Conservation (phyloP, 345 rosid genomes). For the Hibiscus tridactylites region DNA sequence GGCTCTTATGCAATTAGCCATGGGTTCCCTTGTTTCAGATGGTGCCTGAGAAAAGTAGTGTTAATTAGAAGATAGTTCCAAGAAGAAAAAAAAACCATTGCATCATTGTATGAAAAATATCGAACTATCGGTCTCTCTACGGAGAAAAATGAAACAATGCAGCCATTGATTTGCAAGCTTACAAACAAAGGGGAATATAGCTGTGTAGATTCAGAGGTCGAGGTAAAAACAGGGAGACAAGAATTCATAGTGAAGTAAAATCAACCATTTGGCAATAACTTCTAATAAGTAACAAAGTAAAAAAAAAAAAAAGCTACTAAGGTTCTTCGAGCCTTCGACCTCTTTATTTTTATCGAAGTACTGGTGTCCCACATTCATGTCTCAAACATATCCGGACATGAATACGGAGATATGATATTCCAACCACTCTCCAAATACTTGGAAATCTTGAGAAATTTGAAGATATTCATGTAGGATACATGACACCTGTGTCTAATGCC, state of each 20-base stretch:
- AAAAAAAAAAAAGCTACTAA: too few relatives aligned
- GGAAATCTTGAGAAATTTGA: too few relatives aligned
- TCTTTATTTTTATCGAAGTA: too few relatives aligned
- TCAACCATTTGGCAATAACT: too few relatives aligned
- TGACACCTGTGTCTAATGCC: too few relatives aligned
- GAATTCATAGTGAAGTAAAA: too few relatives aligned
- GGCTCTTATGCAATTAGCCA: conserved; percentile 79
- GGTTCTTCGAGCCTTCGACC: too few relatives aligned
- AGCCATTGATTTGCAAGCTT: neutral
- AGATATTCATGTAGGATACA: neutral
- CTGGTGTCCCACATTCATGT: too few relatives aligned
- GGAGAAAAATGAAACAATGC: neutral
- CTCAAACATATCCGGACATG: too few relatives aligned
- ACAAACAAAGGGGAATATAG: neutral
- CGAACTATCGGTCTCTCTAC: neutral
- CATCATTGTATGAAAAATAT: neutral
- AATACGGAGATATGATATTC: too few relatives aligned
- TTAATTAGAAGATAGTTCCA: conserved; percentile 6
- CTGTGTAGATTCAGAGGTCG: neutral
- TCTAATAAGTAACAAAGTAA: too few relatives aligned
- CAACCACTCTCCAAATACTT: too few relatives aligned
- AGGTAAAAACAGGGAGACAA: neutral
- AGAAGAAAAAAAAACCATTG: neutral
- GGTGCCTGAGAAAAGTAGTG: conserved; percentile 57
- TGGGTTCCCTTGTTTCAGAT: conserved; percentile 51